Conservation (phyloP, 441 rosid genomes). For the Rhodomyrtus psidioides region DNA sequence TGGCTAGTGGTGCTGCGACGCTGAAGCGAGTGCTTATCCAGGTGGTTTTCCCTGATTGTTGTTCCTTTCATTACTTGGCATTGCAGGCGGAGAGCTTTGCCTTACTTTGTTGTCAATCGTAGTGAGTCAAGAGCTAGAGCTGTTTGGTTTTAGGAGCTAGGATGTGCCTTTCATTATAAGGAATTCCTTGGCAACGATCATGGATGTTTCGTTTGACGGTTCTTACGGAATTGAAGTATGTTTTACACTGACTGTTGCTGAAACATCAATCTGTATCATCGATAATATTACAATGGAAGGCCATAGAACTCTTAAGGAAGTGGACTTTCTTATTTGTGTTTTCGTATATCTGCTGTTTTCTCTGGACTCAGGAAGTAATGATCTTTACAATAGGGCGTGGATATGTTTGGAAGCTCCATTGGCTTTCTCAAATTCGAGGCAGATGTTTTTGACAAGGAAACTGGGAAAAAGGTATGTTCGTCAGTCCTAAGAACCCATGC, state of each 20-base stretch:
- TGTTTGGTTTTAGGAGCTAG: not conserved
- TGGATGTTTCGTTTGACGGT: not conserved
- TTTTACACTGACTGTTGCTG: not conserved
- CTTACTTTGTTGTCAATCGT: not conserved
- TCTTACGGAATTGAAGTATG: not conserved
- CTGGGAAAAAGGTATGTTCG: constrained; percentile 58
- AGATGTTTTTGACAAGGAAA: constrained; percentile 48
- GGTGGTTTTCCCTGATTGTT: constrained; percentile 19
- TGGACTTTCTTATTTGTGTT: not conserved
- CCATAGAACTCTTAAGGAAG: not conserved
- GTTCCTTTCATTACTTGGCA: not conserved
- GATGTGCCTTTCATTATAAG: not conserved
- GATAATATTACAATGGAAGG: not conserved
- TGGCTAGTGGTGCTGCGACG: constrained; percentile 45
- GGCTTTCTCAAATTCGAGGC: constrained; percentile 92
- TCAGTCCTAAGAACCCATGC: not conserved
- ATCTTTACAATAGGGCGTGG: constrained; percentile 55
- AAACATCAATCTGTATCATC: not conserved
- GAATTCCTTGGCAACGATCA: not conserved
- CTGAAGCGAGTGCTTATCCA: constrained; percentile 69
- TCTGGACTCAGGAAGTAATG: not conserved
- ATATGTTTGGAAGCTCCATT: constrained; percentile 72
- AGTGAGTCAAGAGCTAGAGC: not conserved
- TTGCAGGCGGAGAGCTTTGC: not conserved
- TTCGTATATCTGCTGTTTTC: not conserved